A percentile compares a stretch with the other conserved stretches of the same genome.
Evolutionary conservation across 1,139 yeast species (phyloP).

Genomic region (Suhomyces ambrosiae): DNA sequence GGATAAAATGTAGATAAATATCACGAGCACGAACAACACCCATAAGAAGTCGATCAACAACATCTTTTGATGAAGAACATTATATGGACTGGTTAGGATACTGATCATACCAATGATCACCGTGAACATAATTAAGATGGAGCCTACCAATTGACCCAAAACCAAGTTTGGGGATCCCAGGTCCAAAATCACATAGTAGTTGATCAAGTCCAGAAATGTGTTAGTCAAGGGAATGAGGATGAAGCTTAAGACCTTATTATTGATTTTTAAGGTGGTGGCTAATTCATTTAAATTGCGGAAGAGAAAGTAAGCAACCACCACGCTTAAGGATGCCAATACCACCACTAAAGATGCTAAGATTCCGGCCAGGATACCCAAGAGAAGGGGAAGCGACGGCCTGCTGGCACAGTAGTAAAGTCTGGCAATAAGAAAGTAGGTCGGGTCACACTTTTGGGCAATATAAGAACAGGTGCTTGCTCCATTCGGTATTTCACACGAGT

Average conservation of each 20-base stretch:
- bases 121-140: slow-evolving; percentile 39
- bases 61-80: slow-evolving; percentile 22
- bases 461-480: slow-evolving; percentile 21
- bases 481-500: slow-evolving; percentile 7
- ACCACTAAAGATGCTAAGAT: slow-evolving; percentile 22
- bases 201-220: slow-evolving; percentile 44
- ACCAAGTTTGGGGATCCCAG: slow-evolving; percentile 38
- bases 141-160: slow-evolving; percentile 46
- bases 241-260: slow-evolving; percentile 37
- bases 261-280: slow-evolving; percentile 30
- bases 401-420: slow-evolving; percentile 29
- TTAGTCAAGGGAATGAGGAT: slow-evolving; percentile 44
- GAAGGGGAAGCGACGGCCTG: slow-evolving; percentile 16
- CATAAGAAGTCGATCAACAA: slow-evolving; percentile 37
- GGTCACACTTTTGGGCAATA: slow-evolving; percentile 28
- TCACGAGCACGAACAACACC: slow-evolving; percentile 35
- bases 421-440: slow-evolving; percentile 29
- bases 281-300: slow-evolving; percentile 35
- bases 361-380: slow-evolving; percentile 18
- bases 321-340: slow-evolving; percentile 31
- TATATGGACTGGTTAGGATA: slow-evolving; percentile 28
- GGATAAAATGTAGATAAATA: slow-evolving; percentile 45
- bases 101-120: slow-evolving; percentile 41
- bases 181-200: slow-evolving; percentile 36
- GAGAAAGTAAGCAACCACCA: slow-evolving; percentile 40